These are phyloP conservation scores for Peronospora belbahrii DNA, from an alignment of 352 stramenopile species.

Conservation along the genomic window DNA sequence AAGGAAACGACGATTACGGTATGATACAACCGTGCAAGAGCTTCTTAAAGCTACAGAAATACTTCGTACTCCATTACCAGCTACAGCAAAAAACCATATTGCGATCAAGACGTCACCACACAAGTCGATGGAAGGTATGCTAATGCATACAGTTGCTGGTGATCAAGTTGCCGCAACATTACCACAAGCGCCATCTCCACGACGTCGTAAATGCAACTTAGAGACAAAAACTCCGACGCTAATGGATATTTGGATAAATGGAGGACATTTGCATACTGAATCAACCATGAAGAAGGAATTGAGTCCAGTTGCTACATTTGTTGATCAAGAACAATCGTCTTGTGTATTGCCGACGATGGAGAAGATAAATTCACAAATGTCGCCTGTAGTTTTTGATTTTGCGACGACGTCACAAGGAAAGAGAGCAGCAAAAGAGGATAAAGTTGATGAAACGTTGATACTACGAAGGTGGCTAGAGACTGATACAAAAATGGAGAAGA, in stretches of 20 bases:
- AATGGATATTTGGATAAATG: conserved; percentile 12
- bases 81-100: neutral
- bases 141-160: neutral
- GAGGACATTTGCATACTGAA: neutral
- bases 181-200: conserved; percentile 1
- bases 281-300: conserved; percentile 3
- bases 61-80: conserved; percentile 27
- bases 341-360: neutral
- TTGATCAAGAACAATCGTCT: too few species aligned
- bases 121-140: too few species aligned
- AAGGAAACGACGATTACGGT: conserved; percentile 69
- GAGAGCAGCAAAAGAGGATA: neutral
- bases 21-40: conserved; percentile 71
- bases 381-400: conserved; percentile 21
- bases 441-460: neutral
- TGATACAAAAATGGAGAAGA: neutral
- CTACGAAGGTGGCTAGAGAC: conserved; percentile 1
- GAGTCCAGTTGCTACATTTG: too few species aligned
- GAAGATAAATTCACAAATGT: conserved; percentile 16
- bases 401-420: neutral
- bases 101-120: neutral
- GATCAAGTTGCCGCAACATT: neutral
- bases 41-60: conserved; percentile 51
- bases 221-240: conserved; percentile 9
- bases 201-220: conserved; percentile 9